Conservation (phyloP, 2,329 filamentous ascomycete species). For the Trichophaea hybrida region DNA sequence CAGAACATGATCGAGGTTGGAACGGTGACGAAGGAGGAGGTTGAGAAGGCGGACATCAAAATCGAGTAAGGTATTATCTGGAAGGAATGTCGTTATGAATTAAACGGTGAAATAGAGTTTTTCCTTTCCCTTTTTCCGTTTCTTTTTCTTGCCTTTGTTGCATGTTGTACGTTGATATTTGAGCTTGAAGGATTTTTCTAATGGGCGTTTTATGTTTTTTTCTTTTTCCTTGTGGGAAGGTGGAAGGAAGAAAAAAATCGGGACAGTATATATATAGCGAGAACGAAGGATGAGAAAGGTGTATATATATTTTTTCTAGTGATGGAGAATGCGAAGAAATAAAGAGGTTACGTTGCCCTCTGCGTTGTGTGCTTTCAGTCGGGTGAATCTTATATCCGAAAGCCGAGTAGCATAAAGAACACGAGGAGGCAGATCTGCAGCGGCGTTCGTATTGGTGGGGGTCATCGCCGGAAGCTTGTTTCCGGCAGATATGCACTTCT, state of each 20-base stretch:
- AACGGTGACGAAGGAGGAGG: not conserved
- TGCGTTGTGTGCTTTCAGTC: no score
- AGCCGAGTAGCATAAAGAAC: no score
- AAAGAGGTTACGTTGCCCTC: not conserved
- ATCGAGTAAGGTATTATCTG: not conserved
- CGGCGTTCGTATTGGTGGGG: no score
- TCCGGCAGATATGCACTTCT: no score
- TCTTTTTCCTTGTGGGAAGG: not conserved
- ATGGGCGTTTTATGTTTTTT: not conserved
- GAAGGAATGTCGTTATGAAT: no score
- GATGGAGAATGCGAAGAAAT: not conserved
- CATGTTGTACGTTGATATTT: not conserved
- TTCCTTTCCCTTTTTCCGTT: not conserved
- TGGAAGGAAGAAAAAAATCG: not conserved
- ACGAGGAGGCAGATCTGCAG: no score
- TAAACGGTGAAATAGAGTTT: not conserved
- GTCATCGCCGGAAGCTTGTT: no score
- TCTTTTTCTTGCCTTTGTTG: not conserved
- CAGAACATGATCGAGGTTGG: slow-evolving; percentile 1
- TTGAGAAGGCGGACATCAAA: not conserved
- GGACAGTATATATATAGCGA: not conserved
- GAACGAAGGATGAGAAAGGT: not conserved
- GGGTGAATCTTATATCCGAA: no score
- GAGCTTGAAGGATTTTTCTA: not conserved
- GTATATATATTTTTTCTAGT: not conserved